A percentile compares a stretch with the other conserved stretches of the same genome.
These are phyloP conservation scores for Melanomma pulvis-pyrius DNA, from an alignment of 495 filamentous ascomycete species.

Conservation along the genomic window DNA sequence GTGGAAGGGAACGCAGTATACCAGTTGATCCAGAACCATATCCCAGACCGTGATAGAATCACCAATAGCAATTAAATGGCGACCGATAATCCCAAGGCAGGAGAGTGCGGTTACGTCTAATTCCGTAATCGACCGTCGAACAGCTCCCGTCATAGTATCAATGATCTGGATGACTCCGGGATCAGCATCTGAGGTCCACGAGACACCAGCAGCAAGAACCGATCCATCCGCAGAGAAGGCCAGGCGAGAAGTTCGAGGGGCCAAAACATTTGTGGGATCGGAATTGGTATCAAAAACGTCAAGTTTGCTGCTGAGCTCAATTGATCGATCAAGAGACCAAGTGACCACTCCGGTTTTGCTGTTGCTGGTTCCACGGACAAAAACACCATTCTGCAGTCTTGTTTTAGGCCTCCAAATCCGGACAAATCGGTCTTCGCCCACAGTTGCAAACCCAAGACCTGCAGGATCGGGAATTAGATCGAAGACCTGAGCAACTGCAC, in stretches of 20 bases:
- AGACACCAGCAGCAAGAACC: conserved; percentile 64
- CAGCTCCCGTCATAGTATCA: conserved; percentile 58
- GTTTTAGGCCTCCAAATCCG: conserved; percentile 76
- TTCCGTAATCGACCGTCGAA: conserved; percentile 57
- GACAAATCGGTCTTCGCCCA: conserved; percentile 77
- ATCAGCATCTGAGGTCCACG: conserved; percentile 48
- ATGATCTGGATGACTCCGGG: conserved; percentile 61
- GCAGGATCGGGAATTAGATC: conserved; percentile 69
- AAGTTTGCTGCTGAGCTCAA: conserved; percentile 51
- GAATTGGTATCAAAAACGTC: conserved; percentile 40
- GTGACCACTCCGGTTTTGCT: conserved; percentile 54
- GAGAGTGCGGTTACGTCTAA: conserved; percentile 58
- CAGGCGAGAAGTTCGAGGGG: conserved; percentile 54
- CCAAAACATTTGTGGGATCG: too few relatives aligned
- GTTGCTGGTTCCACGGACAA: conserved; percentile 53
- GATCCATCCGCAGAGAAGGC: conserved; percentile 88
- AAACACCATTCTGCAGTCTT: conserved; percentile 63
- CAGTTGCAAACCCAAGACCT: conserved; percentile 71
- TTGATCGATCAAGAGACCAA: conserved; percentile 70
- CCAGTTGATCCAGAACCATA: conserved; percentile 31
- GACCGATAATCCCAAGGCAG: conserved; percentile 61
- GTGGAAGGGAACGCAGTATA: conserved; percentile 45
- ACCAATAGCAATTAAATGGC: conserved; percentile 64
- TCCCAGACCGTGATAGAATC: conserved; percentile 55
- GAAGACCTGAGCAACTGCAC: conserved; percentile 61